Evolutionary conservation across 331 rosid species (phyloP), one percentile per base, ranked within the genome.

Genomic region (Malus hybrid): DNA sequence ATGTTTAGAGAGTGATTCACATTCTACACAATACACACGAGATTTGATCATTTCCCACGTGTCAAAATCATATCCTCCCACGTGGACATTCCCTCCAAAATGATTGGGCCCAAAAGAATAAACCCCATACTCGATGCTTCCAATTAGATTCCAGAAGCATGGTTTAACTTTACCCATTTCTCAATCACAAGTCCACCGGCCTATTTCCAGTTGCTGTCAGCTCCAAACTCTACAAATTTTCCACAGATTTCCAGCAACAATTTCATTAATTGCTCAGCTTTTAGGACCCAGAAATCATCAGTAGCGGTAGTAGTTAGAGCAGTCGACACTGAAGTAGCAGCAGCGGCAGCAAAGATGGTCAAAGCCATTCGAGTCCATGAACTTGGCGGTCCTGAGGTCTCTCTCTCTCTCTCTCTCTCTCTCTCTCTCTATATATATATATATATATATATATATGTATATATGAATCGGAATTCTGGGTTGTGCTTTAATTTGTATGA

Each of bases 291-390:
- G 24, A 56, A 24, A 13, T 71, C 50, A 44, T 44, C 39, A 58
- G 30, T 70, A 15, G 60, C 60, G 0, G 44, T 36, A 36, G 44
- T 36, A 9, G 56, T 68, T 13, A 22, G 81, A 75, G 42, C 85
- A 32, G 4, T 88, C 62, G 68, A 81, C 50, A 61, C 88, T 7
- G 39, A 58, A 73, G 81, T 84, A 20, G 74, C 71, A 19, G 66
- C 83, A 11, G 19, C 50, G 10, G 32, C 67, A 62, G 57, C 79
- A 20, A 52, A 88, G 53, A 88, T 92, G 96, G 96, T 88, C 52
- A 91, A 91, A 82, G 96, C 93, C 29, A 86, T 93, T 65, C 86
- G 93, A 74, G 90, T 93, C 79, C 87, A 91, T 70, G 93, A 93
- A 66, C 76, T 76, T 39, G 97, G 98, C 70, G 97, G 87, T 6